These are phyloP conservation scores for Lentinula novae-zelandiae DNA, from an alignment of 1,284 basidiomycete genomes.

Conservation along the genomic window DNA sequence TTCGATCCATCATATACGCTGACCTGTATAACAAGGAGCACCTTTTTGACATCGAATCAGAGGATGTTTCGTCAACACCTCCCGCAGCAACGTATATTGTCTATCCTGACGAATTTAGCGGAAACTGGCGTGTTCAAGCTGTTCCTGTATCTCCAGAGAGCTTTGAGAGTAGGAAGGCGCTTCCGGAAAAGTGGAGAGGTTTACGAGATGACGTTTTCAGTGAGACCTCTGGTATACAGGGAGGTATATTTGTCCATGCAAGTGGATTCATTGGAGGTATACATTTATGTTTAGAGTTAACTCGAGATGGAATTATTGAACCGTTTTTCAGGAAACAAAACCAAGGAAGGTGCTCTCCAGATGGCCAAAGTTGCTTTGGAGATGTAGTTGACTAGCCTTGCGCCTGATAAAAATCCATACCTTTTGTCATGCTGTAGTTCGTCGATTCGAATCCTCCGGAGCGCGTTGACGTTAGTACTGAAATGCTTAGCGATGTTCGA, in stretches of 20 bases:
- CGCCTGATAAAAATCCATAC: neutral
- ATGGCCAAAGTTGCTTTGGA: slow-evolving; percentile 75
- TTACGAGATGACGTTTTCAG: slow-evolving; percentile 82
- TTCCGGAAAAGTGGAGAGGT: slow-evolving; percentile 94
- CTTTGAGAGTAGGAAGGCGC: slow-evolving; percentile 87
- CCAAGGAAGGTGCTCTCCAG: slow-evolving; percentile 81
- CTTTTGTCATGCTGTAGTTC: no score
- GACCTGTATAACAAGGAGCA: slow-evolving; percentile 63
- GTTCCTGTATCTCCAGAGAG: slow-evolving; percentile 81
- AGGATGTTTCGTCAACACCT: slow-evolving; percentile 32
- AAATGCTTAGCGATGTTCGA: neutral
- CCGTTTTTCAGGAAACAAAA: slow-evolving; percentile 71
- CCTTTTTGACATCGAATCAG: slow-evolving; percentile 81
- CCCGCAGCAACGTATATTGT: slow-evolving; percentile 77
- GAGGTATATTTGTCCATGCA: slow-evolving; percentile 91
- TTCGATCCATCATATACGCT: neutral
- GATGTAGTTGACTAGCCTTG: slow-evolving; percentile 26
- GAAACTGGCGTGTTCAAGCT: slow-evolving; percentile 92
- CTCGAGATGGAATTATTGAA: slow-evolving; percentile 2
- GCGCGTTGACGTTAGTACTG: neutral
- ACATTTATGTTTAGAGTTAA: neutral
- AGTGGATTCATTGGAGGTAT: slow-evolving; percentile 93
- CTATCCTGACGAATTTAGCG: slow-evolving; percentile 80
- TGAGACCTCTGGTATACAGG: slow-evolving; percentile 73
- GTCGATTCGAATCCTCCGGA: no score